Base-by-base conservation (phyloP, 208 protist genomes). In the Wallacemonas sp. region DNA sequence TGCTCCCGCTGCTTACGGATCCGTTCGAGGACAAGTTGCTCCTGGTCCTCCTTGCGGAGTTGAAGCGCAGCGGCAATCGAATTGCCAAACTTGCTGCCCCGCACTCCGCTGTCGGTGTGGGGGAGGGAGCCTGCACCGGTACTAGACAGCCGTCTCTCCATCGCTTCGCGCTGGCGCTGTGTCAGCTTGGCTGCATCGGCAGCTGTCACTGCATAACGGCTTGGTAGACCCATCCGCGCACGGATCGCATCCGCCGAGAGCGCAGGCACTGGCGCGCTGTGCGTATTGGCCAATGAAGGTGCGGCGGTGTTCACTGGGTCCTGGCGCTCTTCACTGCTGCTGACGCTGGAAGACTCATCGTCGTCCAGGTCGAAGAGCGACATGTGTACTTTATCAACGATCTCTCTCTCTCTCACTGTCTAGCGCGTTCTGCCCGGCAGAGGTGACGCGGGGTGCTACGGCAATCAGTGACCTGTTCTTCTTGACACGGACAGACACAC, bases 61-160 rank as follows among this genome's bases (percentile, higher is more conserved):
- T 61, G 53, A 6, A 88, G 56, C 9, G 83, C 80, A 12, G 77
- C 79, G 2, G 83, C 74, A 17, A 93, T 88, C 26, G 81, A 88
- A 27, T 44, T 61, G 30, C 77, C 75, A 63, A 93, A 93, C 30
- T 75, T 74, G 51, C 82, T 81, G 1, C 31, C 24, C 19, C 44
- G 56, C 19, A 8, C 38, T 0, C 27, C 12, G 26, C 45, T 19
- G n/a, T 45, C 15, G 9, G 28, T 47, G 30, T 1, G 14, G 44
- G 8, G 3, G 33, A 12, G 15, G 6, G 51, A 14, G 14, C 6
- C 62, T 21, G 19, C 33, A 33, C 46, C 36, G 14, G 6, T 36
- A 11, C 15, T 22, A 11, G 8, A 0, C 0, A 67, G 31, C 4
- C 47, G 42, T 11, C 28, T 19, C 15, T 21, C 36, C 2, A 58